Conservation (phyloP, 1,284 basidiomycete genomes). For the Schizophyllum amplum region DNA sequence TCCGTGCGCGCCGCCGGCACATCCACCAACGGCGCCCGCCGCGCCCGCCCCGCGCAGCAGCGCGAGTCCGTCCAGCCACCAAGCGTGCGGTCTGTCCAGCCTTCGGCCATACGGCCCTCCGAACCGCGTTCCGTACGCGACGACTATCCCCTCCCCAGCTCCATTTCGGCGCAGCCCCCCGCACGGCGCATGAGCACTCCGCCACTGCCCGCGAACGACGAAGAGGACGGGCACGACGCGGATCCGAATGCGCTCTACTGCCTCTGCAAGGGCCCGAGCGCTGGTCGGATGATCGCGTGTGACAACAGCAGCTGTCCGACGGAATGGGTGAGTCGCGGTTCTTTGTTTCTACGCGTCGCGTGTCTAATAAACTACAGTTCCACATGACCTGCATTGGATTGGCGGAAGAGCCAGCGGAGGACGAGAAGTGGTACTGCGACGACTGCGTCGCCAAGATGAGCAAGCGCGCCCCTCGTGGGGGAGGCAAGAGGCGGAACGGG, state of each 20-base stretch:
- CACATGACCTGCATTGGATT: constrained; percentile 79
- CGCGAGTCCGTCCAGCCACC: constrained; percentile 12
- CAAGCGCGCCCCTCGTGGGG: constrained; percentile 39
- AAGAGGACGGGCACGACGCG: constrained; percentile 42
- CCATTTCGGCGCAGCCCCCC: constrained; percentile 13
- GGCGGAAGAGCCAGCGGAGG: constrained; percentile 45
- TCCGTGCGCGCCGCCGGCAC: constrained; percentile 19
- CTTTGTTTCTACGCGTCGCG: constrained; percentile 7
- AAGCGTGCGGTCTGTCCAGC: too few species aligned
- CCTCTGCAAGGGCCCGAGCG: constrained; percentile 80
- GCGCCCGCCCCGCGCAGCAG: constrained; percentile 19
- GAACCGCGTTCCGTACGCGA: constrained; percentile 11
- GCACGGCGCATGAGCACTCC: constrained; percentile 4
- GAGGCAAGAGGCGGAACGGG: constrained; percentile 31
- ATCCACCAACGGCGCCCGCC: constrained; percentile 22
- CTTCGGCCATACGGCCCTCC: too few species aligned
- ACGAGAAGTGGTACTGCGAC: constrained; percentile 81
- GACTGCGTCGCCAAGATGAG: constrained; percentile 48
- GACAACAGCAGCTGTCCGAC: constrained; percentile 82
- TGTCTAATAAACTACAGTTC: constrained; percentile 51
- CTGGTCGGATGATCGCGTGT: constrained; percentile 97
- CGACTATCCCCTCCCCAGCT: constrained; percentile 20
- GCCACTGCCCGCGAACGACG: constrained; percentile 23
- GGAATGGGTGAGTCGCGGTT: constrained; percentile 98
- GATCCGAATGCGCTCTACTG: constrained; percentile 82